phyloP scores from a whole-genome alignment of 2,329 filamentous ascomycete genomes.

The Diaporthe vexans region DNA sequence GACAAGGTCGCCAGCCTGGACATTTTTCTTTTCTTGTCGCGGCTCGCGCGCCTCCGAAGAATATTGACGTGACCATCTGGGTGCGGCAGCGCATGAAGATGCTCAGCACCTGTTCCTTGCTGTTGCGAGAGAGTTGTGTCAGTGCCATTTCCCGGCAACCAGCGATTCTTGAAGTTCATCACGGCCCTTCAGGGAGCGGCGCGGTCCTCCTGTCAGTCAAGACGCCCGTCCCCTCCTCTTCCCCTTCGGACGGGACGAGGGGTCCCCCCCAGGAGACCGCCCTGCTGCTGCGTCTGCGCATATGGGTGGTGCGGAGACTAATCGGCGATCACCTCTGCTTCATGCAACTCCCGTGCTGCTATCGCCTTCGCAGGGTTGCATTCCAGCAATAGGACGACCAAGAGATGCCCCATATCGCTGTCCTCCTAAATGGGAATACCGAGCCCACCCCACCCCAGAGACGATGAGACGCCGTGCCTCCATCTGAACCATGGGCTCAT shows the following conservation, averaged over 20 bases:
- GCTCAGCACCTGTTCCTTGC: conserved; percentile 1
- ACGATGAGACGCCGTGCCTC: conserved; percentile 32
- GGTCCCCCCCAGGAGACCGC: neutral
- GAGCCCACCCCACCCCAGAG: conserved; percentile 28
- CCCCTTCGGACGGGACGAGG: conserved; percentile 15
- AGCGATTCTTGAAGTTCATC: neutral
- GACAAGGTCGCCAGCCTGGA: neutral
- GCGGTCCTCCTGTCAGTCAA: conserved; percentile 28
- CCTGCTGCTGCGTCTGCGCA: neutral
- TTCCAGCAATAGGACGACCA: conserved; percentile 29
- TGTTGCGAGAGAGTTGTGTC: neutral
- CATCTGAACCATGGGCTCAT: conserved; percentile 24
- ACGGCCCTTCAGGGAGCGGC: conserved; percentile 16
- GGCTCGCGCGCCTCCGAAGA: conserved; percentile 36
- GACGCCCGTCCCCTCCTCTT: conserved; percentile 15
- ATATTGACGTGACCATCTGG: neutral
- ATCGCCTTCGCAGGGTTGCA: conserved; percentile 31
- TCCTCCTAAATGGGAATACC: conserved; percentile 29
- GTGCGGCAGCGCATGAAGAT: conserved; percentile 21
- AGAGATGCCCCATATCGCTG: conserved; percentile 15
- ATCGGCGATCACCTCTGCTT: conserved; percentile 30
- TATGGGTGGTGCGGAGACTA: conserved; percentile 32
- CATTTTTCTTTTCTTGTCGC: neutral
- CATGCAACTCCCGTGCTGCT: conserved; percentile 28
- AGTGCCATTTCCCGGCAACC: conserved; percentile 1